Percentiles rank a stretch among this genome's conserved stretches.
phyloP scores from a whole-genome alignment of 345 rosid species.

The Adansonia digitata region DNA sequence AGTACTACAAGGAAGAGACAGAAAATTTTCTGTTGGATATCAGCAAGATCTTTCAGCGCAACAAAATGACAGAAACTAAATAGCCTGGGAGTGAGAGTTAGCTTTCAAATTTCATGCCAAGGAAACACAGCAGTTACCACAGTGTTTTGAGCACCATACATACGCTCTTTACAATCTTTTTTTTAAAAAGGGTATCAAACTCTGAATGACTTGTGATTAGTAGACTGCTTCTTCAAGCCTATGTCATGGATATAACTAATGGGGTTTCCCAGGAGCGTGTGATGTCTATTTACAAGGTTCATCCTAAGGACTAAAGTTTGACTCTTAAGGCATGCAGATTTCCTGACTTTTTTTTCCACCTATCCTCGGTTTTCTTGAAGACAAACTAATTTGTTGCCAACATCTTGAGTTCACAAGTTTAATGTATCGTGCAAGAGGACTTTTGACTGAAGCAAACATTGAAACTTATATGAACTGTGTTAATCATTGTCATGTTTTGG shows the following conservation, averaged over 20 bases:
- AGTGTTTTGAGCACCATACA: neutral
- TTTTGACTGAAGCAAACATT: neutral
- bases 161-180: neutral
- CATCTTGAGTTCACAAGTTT: neutral
- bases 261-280: neutral
- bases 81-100: neutral
- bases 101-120: constrained; percentile 1
- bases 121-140: neutral
- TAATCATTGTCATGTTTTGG: constrained; percentile 1
- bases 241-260: neutral
- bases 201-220: neutral
- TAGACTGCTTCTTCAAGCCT: neutral
- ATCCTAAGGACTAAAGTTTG: neutral
- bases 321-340: neutral
- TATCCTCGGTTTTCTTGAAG: neutral
- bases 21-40: neutral
- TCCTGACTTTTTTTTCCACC: neutral
- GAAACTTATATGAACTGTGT: neutral
- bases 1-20: constrained; percentile 2
- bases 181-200: neutral
- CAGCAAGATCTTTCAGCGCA: neutral
- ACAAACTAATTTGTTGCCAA: neutral
- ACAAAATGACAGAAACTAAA: neutral
- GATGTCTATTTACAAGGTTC: neutral
- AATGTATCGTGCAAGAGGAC: neutral